These are phyloP conservation scores for Lentinus tigrinus DNA, from an alignment of 768 basidiomycete species.

Conservation along the genomic window DNA sequence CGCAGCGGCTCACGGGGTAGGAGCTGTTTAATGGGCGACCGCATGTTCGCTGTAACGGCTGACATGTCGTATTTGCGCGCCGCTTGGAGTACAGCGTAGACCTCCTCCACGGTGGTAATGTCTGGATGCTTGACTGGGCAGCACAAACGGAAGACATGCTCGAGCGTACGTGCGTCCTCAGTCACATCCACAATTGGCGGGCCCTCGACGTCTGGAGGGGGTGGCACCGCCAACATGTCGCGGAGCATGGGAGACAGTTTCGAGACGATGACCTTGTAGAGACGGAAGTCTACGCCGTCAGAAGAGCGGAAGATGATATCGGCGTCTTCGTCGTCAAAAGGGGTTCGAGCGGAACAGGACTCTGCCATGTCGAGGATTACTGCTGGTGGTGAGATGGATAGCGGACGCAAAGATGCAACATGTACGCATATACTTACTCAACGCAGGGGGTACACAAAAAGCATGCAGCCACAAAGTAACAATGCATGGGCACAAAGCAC, in stretches of 20 bases:
- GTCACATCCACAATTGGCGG: constrained; percentile 6
- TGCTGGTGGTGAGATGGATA: no score
- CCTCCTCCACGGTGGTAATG: not conserved
- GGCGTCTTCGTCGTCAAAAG: constrained; percentile 40
- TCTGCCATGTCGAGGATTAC: no score
- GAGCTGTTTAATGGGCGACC: not conserved
- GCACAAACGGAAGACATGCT: constrained; percentile 8
- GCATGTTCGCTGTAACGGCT: not conserved
- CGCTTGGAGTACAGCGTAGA: constrained; percentile 7
- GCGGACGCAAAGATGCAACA: no score
- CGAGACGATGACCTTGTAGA: constrained; percentile 41
- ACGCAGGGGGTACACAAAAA: no score
- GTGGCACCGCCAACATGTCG: constrained; percentile 25
- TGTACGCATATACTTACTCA: no score
- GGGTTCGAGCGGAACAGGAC: not conserved
- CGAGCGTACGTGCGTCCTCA: constrained; percentile 11
- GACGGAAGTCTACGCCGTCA: constrained; percentile 42
- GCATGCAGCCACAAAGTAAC: no score
- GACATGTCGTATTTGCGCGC: constrained; percentile 22
- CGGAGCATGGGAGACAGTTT: constrained; percentile 42
- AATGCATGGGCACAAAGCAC: no score
- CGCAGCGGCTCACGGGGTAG: not conserved
- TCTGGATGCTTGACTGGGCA: constrained; percentile 10
- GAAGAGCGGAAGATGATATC: constrained; percentile 43
- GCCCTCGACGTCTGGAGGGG: not conserved